phyloP scores from a whole-genome alignment of 345 rosid genomes.

The Pelargonium nanum region DNA sequence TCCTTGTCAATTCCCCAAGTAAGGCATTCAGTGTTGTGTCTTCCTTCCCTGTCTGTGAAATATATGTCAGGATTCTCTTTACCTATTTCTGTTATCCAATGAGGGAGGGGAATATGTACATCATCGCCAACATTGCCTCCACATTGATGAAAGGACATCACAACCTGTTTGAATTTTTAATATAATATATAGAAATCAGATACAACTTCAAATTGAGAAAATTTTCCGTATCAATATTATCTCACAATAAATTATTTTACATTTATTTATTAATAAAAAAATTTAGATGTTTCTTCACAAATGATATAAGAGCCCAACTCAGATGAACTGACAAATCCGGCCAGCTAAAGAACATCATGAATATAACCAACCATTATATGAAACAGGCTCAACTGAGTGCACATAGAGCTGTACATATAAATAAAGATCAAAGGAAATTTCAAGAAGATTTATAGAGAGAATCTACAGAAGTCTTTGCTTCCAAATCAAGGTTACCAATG shows the following conservation, averaged over 20 bases:
- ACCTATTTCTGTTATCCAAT: slow-evolving; percentile 96
- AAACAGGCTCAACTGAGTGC: no score
- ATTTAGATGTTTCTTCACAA: no score
- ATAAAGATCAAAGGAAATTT: no score
- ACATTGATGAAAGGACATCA: slow-evolving; percentile 97
- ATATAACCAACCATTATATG: no score
- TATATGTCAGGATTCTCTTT: slow-evolving; percentile 82
- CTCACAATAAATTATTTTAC: no score
- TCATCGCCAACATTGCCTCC: slow-evolving; percentile 98
- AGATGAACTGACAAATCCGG: no score
- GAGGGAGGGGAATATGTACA: slow-evolving; percentile 92
- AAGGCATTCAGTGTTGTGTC: slow-evolving; percentile 92
- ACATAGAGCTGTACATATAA: no score
- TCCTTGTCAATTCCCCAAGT: slow-evolving; percentile 97
- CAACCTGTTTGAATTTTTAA: slow-evolving; percentile 48
- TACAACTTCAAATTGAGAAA: not conserved
- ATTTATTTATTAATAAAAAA: no score
- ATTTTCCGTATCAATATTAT: no score
- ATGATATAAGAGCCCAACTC: no score
- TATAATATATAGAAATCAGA: not conserved
- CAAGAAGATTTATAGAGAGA: slow-evolving; percentile 12
- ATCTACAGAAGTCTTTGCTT: slow-evolving; percentile 3
- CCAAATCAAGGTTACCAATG: no score
- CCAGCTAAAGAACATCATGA: no score
- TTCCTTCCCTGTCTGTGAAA: slow-evolving; percentile 96